These are phyloP conservation scores for Pyrus communis DNA, from an alignment of 306 rosid genomes.

Conservation along the genomic window DNA sequence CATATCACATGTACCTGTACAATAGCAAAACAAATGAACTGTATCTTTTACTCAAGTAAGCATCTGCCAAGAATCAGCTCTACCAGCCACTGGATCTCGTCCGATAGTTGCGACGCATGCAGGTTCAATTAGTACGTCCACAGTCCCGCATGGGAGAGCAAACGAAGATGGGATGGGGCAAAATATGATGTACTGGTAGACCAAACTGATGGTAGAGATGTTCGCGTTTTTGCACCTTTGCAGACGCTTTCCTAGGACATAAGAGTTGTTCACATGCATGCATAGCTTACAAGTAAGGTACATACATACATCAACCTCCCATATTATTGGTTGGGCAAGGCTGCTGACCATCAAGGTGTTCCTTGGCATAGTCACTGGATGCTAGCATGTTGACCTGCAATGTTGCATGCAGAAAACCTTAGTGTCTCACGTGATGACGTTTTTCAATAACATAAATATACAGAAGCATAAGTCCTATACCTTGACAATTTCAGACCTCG, in stretches of 20 bases:
- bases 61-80: not conserved
- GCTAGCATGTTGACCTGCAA: slow-evolving; percentile 64
- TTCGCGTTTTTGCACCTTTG: not conserved
- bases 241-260: not conserved
- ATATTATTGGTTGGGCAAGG: slow-evolving; percentile 35
- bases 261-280: not conserved
- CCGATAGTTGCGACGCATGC: not conserved
- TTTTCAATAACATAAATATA: not conserved
- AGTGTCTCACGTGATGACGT: not conserved
- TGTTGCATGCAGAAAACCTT: not conserved
- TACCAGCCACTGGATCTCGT: not conserved
- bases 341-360: slow-evolving; percentile 18
- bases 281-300: not conserved
- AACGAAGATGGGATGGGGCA: not conserved
- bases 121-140: not conserved
- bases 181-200: not conserved
- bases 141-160: not conserved
- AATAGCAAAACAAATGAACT: not conserved
- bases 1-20: not conserved
- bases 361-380: slow-evolving; percentile 36
- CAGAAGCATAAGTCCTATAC: slow-evolving; percentile 16
- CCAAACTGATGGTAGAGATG: not conserved
- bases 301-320: slow-evolving; percentile 54
- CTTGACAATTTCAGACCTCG: slow-evolving; percentile 77
- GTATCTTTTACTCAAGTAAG: not conserved